These are phyloP conservation scores for Ophiocordyceps camponoti-floridani DNA, from an alignment of 2,329 filamentous ascomycete species.

Conservation along the genomic window DNA sequence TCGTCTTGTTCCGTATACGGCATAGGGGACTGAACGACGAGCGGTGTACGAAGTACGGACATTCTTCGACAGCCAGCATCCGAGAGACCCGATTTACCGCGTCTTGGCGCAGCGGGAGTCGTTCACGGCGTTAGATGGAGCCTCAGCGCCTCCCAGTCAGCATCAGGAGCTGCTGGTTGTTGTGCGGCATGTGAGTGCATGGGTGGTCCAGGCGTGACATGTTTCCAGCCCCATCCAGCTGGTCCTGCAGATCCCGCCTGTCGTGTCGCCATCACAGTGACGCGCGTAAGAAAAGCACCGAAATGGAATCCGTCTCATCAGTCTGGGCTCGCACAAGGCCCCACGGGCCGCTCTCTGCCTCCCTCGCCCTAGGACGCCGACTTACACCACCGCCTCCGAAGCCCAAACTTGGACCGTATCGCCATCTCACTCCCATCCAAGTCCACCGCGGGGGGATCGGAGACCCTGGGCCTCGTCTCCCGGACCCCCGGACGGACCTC, in stretches of 20 bases:
- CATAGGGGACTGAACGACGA: neutral
- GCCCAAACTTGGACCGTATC: neutral
- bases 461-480: too few relatives aligned
- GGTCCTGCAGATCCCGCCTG: neutral
- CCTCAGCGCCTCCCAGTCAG: neutral
- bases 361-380: neutral
- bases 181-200: neutral
- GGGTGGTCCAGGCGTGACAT: neutral
- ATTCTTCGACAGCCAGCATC: too few relatives aligned
- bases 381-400: neutral
- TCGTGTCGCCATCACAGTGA: neutral
- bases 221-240: neutral
- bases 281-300: neutral
- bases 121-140: neutral
- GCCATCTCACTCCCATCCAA: too few relatives aligned
- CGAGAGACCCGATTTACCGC: constrained; percentile 1
- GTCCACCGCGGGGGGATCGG: too few relatives aligned
- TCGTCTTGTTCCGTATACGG: neutral
- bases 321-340: neutral
- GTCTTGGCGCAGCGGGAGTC: neutral
- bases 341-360: neutral
- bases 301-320: neutral
- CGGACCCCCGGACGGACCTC: too few relatives aligned
- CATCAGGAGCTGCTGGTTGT: neutral
- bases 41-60: too few relatives aligned